phyloP scores from a whole-genome alignment of 345 rosid species.

The Dimocarpus longan region DNA sequence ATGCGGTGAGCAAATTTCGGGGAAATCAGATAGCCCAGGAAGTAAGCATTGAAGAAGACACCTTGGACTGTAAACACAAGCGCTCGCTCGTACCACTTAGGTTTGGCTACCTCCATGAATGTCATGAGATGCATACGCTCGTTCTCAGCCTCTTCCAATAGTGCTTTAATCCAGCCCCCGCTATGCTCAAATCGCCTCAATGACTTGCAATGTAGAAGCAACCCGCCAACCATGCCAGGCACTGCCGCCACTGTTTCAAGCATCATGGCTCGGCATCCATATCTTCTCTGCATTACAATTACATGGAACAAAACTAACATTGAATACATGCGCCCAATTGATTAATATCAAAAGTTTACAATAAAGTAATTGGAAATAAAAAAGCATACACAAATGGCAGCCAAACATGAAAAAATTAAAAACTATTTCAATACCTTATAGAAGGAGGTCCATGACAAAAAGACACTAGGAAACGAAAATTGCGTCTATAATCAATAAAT shows the following conservation, averaged over 20 bases:
- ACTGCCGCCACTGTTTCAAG: constrained; percentile 86
- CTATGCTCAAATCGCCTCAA: constrained; percentile 72
- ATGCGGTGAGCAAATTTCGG: constrained; percentile 82
- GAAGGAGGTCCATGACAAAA: no score
- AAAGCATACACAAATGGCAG: not conserved
- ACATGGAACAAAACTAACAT: not conserved
- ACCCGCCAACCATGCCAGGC: constrained; percentile 82
- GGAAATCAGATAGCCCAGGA: constrained; percentile 65
- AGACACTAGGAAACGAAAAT: no score
- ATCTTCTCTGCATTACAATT: constrained; percentile 44
- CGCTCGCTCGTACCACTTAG: constrained; percentile 79
- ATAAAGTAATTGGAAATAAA: no score
- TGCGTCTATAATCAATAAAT: no score
- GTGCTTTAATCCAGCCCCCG: constrained; percentile 82
- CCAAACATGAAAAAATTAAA: not conserved
- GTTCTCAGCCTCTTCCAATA: constrained; percentile 85
- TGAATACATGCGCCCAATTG: not conserved
- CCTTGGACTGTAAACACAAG: constrained; percentile 73
- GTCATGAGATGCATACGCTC: constrained; percentile 94
- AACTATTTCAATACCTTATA: no score
- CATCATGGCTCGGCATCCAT: constrained; percentile 89
- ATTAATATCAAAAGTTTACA: not conserved
- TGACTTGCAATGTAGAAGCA: constrained; percentile 79
- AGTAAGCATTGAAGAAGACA: constrained; percentile 77
- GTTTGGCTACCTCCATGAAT: constrained; percentile 77